Evolutionary conservation across 257 asterid species (phyloP), one percentile per base, ranked within the genome.

Genomic region (Handroanthus guayacan): DNA sequence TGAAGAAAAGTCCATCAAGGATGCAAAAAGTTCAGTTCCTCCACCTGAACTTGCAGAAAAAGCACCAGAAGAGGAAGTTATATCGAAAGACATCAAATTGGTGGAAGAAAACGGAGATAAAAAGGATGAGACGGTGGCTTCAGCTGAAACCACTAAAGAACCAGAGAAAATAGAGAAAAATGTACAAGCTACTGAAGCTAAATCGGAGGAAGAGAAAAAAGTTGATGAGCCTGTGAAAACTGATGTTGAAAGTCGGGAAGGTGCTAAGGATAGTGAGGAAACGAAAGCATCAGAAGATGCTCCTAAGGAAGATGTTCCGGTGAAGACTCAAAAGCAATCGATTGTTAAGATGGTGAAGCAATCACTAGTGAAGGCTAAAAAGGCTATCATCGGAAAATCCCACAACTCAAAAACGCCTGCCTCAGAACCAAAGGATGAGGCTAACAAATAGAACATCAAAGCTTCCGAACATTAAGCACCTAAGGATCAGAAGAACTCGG

Each of bases 311-410:
- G 87, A 82, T 16, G 86, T 87, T 63, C 84, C 89, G 1, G 87
- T 80, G 60, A 88, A 87, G 87, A 62, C 82, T 44, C 84, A 78
- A 39, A 94, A 92, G 84, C 90, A 82, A 6, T 92, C 99, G 37
- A 78, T 94, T 14, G 87, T 92, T 16, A 84, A 92, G 81, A 90
- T 90, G 81, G 69, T 94, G 91, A 94, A 94, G 90, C 97, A 92
- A 12, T 84, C 99, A 3, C 87, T 94, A 5, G 96, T 89, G 71
- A 94, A 94, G 89, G 99, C 97, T 0, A 94, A 88, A 84, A 94
- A 94, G 75, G 99, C 96, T 1, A 92, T 94, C 77, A 88, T 82
- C 36, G 97, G 97, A 12, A 94, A 92, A 74, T 87, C 98, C 5
- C 85, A 86, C 57, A 84, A 43, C 87, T 45, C 95, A 10, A 92